Conservation (phyloP, 257 asterid genomes). For the Fraxinus anomala region DNA sequence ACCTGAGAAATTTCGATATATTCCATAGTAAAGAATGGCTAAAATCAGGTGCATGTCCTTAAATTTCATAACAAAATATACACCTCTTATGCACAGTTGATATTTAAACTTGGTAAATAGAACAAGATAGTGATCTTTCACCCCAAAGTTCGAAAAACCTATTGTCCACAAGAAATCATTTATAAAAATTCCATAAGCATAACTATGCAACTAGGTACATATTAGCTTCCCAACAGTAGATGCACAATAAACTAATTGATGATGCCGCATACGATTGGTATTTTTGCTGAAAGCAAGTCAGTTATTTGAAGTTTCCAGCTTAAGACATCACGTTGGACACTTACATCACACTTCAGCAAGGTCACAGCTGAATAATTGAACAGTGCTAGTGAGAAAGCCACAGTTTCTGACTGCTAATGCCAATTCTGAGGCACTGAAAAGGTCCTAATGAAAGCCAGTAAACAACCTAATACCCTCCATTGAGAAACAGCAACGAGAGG, state of each 20-base stretch:
- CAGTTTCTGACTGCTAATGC: not conserved
- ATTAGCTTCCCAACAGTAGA: no score
- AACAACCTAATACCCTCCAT: not conserved
- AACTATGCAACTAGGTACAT: no score
- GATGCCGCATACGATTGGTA: not conserved
- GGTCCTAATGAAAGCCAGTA: not conserved
- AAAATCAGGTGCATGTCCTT: not conserved
- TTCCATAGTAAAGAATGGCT: not conserved
- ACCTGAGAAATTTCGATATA: not conserved
- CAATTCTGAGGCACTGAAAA: not conserved
- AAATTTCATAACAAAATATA: not conserved
- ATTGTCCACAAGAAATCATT: no score
- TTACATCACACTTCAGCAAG: not conserved
- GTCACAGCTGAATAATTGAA: not conserved
- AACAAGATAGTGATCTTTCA: not conserved
- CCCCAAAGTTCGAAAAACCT: no score
- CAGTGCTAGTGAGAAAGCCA: not conserved
- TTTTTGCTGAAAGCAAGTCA: not conserved
- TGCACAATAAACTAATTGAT: no score
- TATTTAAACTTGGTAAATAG: not conserved
- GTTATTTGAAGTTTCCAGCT: not conserved
- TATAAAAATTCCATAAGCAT: no score
- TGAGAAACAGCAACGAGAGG: not conserved
- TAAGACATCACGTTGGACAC: not conserved
- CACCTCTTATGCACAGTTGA: not conserved